A percentile compares a stretch with the other conserved stretches of the same genome.
These are phyloP conservation scores for Xylariaceae sp. DNA, from an alignment of 2,329 filamentous ascomycete genomes.

Conservation along the genomic window DNA sequence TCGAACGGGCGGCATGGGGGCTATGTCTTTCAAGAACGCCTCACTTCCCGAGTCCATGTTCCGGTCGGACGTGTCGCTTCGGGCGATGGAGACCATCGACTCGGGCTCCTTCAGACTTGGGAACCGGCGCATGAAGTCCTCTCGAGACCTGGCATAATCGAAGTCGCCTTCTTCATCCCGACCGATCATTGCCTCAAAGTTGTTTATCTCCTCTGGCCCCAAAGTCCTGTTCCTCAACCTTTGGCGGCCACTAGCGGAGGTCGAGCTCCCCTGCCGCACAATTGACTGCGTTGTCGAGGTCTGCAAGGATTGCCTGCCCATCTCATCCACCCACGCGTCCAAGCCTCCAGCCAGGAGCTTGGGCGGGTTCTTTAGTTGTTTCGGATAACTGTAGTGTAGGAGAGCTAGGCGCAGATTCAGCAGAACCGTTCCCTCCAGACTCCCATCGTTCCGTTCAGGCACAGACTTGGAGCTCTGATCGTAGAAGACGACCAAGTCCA, in stretches of 20 bases:
- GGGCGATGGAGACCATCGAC: conserved; percentile 47
- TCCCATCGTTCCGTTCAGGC: conserved; percentile 28
- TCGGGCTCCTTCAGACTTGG: conserved; percentile 63
- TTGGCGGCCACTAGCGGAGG: conserved; percentile 26
- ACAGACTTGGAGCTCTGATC: conserved; percentile 63
- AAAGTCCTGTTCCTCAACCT: conserved; percentile 48
- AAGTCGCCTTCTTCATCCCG: conserved; percentile 49
- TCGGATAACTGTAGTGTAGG: conserved; percentile 75
- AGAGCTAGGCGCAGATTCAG: conserved; percentile 73
- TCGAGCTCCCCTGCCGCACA: conserved; percentile 10
- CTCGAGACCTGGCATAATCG: conserved; percentile 62
- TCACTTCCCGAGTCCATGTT: conserved; percentile 30
- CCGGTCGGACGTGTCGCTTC: conserved; percentile 16
- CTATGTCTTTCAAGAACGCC: conserved; percentile 43
- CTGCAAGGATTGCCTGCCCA: conserved; percentile 62
- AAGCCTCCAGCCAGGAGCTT: conserved; percentile 78
- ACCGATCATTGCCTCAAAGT: conserved; percentile 72
- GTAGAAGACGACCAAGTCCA: conserved; percentile 86
- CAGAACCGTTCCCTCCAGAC: conserved; percentile 49
- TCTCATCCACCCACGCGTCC: conserved; percentile 78
- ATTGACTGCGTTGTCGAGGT: conserved; percentile 30
- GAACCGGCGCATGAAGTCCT: conserved; percentile 79
- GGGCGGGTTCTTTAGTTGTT: conserved; percentile 65
- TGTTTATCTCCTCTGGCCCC: conserved; percentile 71
- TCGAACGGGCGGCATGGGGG: conserved; percentile 52